Percentiles rank a stretch among this genome's conserved stretches.
phyloP scores from a whole-genome alignment of 768 basidiomycete species.

The Amanita pseudoporphyria region DNA sequence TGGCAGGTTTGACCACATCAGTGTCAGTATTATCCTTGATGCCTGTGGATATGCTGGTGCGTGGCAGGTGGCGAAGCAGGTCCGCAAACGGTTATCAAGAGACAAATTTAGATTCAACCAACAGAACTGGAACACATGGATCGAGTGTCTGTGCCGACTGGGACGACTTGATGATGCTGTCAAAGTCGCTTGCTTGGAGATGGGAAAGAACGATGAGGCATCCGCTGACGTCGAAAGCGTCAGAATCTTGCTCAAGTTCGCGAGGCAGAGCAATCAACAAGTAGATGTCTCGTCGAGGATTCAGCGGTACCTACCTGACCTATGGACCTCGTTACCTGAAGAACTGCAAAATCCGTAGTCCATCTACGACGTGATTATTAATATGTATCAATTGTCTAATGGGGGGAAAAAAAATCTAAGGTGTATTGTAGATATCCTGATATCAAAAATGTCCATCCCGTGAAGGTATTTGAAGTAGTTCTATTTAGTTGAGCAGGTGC shows the following conservation, averaged over 20 bases:
- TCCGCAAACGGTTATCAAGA: conserved; percentile 42
- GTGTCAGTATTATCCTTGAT: conserved; percentile 79
- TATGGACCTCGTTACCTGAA: conserved; percentile 24
- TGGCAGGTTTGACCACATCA: conserved; percentile 48
- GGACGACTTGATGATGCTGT: conserved; percentile 59
- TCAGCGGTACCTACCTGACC: conserved; percentile 27
- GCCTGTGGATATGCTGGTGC: conserved; percentile 62
- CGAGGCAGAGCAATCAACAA: conserved; percentile 30
- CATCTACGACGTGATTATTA: conserved; percentile 1
- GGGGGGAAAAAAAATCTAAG: conserved; percentile 32
- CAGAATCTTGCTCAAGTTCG: conserved; percentile 47
- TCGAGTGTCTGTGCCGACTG: conserved; percentile 80
- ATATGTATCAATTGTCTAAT: conserved; percentile 13
- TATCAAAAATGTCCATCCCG: not conserved
- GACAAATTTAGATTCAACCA: conserved; percentile 45
- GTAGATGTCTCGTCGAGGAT: conserved; percentile 37
- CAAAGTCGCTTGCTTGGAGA: conserved; percentile 52
- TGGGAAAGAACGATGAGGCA: conserved; percentile 40
- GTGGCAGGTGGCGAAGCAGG: conserved; percentile 40
- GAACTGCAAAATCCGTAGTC: conserved; percentile 16
- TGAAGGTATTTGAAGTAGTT: conserved; percentile 10
- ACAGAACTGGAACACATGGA: conserved; percentile 72
- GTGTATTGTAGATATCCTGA: conserved; percentile 16
- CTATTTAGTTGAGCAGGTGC: no score
- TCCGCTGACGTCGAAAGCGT: conserved; percentile 40